Conservation (phyloP, 2,329 filamentous ascomycete genomes). For the Ophiocordyceps camponoti-saundersi region DNA sequence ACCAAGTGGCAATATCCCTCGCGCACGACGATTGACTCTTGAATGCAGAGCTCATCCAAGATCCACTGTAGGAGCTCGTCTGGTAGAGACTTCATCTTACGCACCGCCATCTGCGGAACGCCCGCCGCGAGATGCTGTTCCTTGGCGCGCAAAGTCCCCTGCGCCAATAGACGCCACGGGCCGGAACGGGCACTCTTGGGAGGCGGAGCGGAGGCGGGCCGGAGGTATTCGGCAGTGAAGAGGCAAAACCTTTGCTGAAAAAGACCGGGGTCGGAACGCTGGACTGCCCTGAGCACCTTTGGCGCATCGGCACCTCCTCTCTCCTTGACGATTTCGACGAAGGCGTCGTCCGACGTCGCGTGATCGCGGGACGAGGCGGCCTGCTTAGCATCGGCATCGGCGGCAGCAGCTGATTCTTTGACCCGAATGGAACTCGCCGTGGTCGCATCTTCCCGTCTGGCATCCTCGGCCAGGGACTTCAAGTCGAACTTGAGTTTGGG, state of each 20-base stretch:
- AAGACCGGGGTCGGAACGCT: slow-evolving; percentile 26
- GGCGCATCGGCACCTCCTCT: slow-evolving; percentile 25
- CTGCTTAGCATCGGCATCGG: slow-evolving; percentile 5
- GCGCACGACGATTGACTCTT: slow-evolving; percentile 37
- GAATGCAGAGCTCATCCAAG: slow-evolving; percentile 37
- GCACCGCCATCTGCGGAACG: slow-evolving; percentile 34
- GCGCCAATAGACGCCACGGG: slow-evolving; percentile 29
- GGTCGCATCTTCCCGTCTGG: slow-evolving; percentile 39
- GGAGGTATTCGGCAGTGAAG: slow-evolving; percentile 21
- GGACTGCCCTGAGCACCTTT: slow-evolving; percentile 29
- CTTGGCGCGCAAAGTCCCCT: slow-evolving; percentile 25
- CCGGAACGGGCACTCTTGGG: slow-evolving; percentile 17
- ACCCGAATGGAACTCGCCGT: slow-evolving; percentile 35
- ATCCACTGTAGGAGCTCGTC: slow-evolving; percentile 54
- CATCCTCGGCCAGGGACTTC: slow-evolving; percentile 41
- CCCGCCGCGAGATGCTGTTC: slow-evolving; percentile 46
- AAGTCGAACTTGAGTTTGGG: slow-evolving; percentile 47
- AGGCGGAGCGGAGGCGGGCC: slow-evolving; percentile 8
- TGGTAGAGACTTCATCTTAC: slow-evolving; percentile 25
- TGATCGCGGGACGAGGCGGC: slow-evolving; percentile 1
- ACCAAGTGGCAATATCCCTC: slow-evolving; percentile 43
- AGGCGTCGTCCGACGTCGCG: slow-evolving; percentile 7
- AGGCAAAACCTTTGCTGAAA: slow-evolving; percentile 28
- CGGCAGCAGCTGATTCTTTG: slow-evolving; percentile 14
- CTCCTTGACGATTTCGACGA: slow-evolving; percentile 15